Evolutionary conservation across 179 eudicot species (phyloP).

Genomic region (Beta macrorhiza): DNA sequence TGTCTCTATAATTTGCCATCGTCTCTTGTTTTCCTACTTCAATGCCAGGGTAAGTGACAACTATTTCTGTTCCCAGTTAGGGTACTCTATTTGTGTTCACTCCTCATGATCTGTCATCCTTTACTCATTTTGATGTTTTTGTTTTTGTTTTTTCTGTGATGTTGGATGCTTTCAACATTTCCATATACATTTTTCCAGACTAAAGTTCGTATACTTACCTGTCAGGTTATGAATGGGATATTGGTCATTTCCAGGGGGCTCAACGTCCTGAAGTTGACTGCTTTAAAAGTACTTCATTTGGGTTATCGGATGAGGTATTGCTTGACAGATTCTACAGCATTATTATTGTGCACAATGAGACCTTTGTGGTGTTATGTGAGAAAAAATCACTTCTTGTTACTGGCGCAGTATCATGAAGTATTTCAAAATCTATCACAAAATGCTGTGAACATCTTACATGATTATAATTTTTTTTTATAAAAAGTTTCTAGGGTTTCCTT

Average conservation of each 20-base stretch:
- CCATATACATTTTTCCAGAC: neutral
- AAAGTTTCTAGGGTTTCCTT: neutral
- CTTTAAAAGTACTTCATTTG: slow-evolving; percentile 90
- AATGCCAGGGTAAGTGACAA: too few species aligned
- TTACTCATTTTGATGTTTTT: neutral
- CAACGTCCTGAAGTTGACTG: slow-evolving; percentile 91
- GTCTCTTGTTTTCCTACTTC: too few species aligned
- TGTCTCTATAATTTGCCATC: too few species aligned
- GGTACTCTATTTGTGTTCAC: neutral
- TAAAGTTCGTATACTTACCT: slow-evolving; percentile 23
- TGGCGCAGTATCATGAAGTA: neutral
- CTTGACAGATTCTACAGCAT: slow-evolving; percentile 9
- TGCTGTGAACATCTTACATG: neutral
- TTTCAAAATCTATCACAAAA: neutral
- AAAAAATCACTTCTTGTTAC: neutral
- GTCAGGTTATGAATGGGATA: slow-evolving; percentile 97
- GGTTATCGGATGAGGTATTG: slow-evolving; percentile 72
- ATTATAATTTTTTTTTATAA: too few species aligned
- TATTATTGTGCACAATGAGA: neutral
- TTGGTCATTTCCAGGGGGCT: slow-evolving; percentile 92
- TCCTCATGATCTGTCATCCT: neutral
- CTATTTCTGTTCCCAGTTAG: neutral
- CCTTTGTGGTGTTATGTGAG: neutral
- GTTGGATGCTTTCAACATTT: neutral
- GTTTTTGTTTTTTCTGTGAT: neutral